phyloP scores from a whole-genome alignment of 352 stramenopile genomes.

The Pseudoperonospora humuli region DNA sequence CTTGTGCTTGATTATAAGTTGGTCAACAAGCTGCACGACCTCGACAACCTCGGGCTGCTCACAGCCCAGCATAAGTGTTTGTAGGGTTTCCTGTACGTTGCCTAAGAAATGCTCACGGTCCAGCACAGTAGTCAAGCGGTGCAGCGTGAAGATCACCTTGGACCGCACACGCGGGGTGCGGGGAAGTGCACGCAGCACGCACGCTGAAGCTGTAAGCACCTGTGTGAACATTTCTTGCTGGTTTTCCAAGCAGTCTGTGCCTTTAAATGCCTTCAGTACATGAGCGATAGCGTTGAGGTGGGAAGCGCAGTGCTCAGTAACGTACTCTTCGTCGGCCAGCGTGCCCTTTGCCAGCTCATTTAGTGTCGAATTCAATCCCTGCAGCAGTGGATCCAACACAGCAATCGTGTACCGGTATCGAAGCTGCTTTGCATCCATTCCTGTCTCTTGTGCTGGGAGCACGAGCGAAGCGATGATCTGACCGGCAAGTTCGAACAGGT shows the following conservation, averaged over 20 bases:
- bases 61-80: constrained; percentile 59
- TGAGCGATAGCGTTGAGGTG: constrained; percentile 77
- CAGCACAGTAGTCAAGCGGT: constrained; percentile 66
- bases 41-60: constrained; percentile 62
- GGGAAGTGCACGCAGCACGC: constrained; percentile 47
- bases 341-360: constrained; percentile 23
- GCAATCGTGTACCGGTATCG: constrained; percentile 64
- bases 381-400: constrained; percentile 61
- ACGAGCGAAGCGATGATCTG: constrained; percentile 72
- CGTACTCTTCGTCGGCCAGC: constrained; percentile 32
- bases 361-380: constrained; percentile 55
- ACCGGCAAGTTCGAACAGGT: constrained; percentile 80
- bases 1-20: constrained; percentile 86
- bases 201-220: constrained; percentile 52
- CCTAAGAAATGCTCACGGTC: constrained; percentile 62
- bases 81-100: constrained; percentile 48
- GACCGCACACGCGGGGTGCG: constrained; percentile 47
- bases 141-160: constrained; percentile 77
- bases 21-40: constrained; percentile 75
- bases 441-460: constrained; percentile 13
- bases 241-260: constrained; percentile 59
- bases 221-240: constrained; percentile 72
- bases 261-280: constrained; percentile 77
- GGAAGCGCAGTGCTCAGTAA: constrained; percentile 42
- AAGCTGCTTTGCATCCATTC: constrained; percentile 50